Evolutionary conservation across 129 eudicot genomes (phyloP).

Genomic region (Ambrosia trifida): DNA sequence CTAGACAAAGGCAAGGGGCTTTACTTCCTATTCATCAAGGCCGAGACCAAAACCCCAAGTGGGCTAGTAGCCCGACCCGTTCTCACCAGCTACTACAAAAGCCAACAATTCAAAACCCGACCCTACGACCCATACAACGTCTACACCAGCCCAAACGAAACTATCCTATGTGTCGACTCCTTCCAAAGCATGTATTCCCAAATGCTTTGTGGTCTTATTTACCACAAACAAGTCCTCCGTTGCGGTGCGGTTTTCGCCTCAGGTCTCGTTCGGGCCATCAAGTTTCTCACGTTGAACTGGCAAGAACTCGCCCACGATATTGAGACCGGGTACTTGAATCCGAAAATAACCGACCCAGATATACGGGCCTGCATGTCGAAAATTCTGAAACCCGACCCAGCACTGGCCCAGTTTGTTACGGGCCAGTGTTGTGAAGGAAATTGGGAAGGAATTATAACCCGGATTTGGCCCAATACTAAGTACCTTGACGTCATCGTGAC

Average conservation of each 20-base stretch:
- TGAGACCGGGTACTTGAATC: slow-evolving; percentile 46
- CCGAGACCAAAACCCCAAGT: slow-evolving; percentile 63
- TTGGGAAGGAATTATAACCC: slow-evolving; percentile 64
- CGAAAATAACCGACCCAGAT: slow-evolving; percentile 44
- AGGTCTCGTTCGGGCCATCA: slow-evolving; percentile 62
- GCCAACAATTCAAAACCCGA: slow-evolving; percentile 56
- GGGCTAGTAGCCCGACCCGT: slow-evolving; percentile 68
- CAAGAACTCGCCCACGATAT: slow-evolving; percentile 54
- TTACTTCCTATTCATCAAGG: slow-evolving; percentile 45
- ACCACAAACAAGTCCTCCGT: slow-evolving; percentile 47
- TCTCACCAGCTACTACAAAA: slow-evolving; percentile 72
- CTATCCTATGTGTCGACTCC: slow-evolving; percentile 67
- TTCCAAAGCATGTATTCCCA: slow-evolving; percentile 76
- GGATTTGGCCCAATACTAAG: slow-evolving; percentile 72
- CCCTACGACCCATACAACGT: slow-evolving; percentile 65
- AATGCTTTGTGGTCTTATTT: slow-evolving; percentile 60
- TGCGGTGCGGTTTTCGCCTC: slow-evolving; percentile 75
- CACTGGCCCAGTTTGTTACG: slow-evolving; percentile 45
- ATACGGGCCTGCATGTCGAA: slow-evolving; percentile 47
- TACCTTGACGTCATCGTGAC: slow-evolving; percentile 72
- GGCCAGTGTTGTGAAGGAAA: slow-evolving; percentile 43
- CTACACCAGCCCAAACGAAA: slow-evolving; percentile 61
- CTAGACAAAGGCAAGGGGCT: slow-evolving; percentile 57
- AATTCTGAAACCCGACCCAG: slow-evolving; percentile 55
- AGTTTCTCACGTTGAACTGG: slow-evolving; percentile 60